These are phyloP conservation scores for Akanthomyces dipterigenus DNA, from an alignment of 2,329 filamentous ascomycete species.

Conservation along the genomic window DNA sequence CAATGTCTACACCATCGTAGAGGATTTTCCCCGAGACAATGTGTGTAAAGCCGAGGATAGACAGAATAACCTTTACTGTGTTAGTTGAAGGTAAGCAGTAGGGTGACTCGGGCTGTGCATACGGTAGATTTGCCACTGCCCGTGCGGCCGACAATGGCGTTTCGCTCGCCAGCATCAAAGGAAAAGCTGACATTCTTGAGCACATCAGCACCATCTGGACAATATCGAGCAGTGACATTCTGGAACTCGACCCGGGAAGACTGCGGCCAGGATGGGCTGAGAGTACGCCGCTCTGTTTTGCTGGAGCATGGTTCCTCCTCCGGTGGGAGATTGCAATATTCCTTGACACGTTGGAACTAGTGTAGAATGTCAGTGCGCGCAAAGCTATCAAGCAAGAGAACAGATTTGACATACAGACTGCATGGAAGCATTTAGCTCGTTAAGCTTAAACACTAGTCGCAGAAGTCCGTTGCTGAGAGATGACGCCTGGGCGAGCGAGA, in stretches of 20 bases:
- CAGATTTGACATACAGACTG: conserved; percentile 31
- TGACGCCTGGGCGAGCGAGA: conserved; percentile 41
- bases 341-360: conserved; percentile 30
- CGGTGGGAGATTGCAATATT: conserved; percentile 28
- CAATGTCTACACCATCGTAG: conserved; percentile 50
- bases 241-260: conserved; percentile 31
- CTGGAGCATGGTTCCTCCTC: conserved; percentile 23
- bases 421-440: conserved; percentile 23
- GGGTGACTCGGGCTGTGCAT: conserved; percentile 51
- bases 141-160: conserved; percentile 70
- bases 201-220: conserved; percentile 31
- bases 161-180: conserved; percentile 56
- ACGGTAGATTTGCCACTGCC: conserved; percentile 79
- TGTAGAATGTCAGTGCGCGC: background rate
- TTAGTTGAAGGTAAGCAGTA: background rate
- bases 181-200: conserved; percentile 35
- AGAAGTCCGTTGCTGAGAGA: conserved; percentile 38
- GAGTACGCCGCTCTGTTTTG: conserved; percentile 17
- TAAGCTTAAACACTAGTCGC: conserved; percentile 35
- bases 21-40: conserved; percentile 44
- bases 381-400: background rate
- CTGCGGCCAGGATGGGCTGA: conserved; percentile 28
- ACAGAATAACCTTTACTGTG: conserved; percentile 38
- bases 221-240: conserved; percentile 32
- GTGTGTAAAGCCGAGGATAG: conserved; percentile 48